These are phyloP conservation scores for Cordyceps cateniannulata DNA, from an alignment of 2,329 filamentous ascomycete species.

Conservation along the genomic window DNA sequence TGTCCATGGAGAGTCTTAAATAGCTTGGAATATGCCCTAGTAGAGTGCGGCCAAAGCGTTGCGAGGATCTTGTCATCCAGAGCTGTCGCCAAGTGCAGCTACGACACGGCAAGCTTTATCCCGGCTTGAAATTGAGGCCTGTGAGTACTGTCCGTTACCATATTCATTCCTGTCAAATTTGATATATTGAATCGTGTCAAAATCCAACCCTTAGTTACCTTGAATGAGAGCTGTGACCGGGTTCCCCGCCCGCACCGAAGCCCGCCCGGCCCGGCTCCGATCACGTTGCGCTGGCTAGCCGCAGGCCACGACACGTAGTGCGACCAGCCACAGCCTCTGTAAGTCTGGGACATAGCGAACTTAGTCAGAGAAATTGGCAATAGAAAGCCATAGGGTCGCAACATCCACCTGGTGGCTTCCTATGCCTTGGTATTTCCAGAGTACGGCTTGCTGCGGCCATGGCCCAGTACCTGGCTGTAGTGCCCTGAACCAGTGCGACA, in stretches of 20 bases:
- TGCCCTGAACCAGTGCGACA: no score
- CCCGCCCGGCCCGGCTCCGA: conserved; percentile 2
- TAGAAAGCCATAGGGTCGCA: background rate
- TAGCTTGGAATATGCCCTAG: no score
- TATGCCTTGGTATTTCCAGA: no score
- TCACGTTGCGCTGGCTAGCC: background rate
- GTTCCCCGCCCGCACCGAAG: conserved; percentile 8
- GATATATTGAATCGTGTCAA: background rate
- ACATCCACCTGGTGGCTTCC: no score
- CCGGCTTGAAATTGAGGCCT: no score
- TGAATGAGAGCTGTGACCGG: background rate
- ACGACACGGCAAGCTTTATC: no score
- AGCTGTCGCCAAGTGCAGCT: no score
- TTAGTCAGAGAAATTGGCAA: conserved; percentile 1
- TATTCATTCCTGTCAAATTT: background rate
- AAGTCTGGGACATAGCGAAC: background rate
- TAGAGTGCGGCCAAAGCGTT: no score
- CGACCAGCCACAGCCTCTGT: background rate
- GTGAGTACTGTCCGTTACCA: background rate
- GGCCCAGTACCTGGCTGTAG: no score
- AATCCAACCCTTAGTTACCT: background rate
- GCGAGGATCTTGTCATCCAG: no score
- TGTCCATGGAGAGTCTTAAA: no score
- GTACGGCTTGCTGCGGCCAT: no score
- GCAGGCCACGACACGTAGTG: background rate